Evolutionary conservation across 1,284 basidiomycete genomes (phyloP).

Genomic region (Apiotrichum porosum): DNA sequence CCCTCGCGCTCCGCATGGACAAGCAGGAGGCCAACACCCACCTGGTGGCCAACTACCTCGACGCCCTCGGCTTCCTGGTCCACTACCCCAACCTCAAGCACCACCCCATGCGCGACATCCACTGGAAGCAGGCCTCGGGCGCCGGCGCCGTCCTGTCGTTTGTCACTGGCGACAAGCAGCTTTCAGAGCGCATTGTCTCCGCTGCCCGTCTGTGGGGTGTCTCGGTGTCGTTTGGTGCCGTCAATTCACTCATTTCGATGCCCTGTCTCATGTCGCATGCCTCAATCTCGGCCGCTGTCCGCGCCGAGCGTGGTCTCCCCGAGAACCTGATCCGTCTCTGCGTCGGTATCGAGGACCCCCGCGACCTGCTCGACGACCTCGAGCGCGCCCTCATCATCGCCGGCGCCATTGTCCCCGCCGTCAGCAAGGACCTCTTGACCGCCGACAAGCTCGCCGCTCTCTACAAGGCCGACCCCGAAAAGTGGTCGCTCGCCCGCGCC

Average conservation of each 20-base stretch:
- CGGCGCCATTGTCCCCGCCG: conserved; percentile 64
- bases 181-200: conserved; percentile 90
- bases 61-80: conserved; percentile 82
- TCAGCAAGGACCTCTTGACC: conserved; percentile 26
- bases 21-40: conserved; percentile 81
- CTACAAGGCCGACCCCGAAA: conserved; percentile 33
- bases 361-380: conserved; percentile 90
- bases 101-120: conserved; percentile 81
- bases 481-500: conserved; percentile 46
- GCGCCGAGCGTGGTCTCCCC: conserved; percentile 58
- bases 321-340: conserved; percentile 94
- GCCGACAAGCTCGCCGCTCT: conserved; percentile 29
- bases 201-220: conserved; percentile 94
- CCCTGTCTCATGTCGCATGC: conserved; percentile 91
- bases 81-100: conserved; percentile 86
- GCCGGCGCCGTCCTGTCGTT: conserved; percentile 94
- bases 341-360: conserved; percentile 94
- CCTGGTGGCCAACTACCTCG: conserved; percentile 80
- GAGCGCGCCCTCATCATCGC: conserved; percentile 87
- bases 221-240: conserved; percentile 94
- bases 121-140: conserved; percentile 81
- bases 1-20: conserved; percentile 93
- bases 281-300: conserved; percentile 44
- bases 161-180: conserved; percentile 81
- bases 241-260: conserved; percentile 98